A percentile compares a stretch with the other conserved stretches of the same genome.
Conservation (phyloP, 306 rosid genomes). For the Morella rubra region DNA sequence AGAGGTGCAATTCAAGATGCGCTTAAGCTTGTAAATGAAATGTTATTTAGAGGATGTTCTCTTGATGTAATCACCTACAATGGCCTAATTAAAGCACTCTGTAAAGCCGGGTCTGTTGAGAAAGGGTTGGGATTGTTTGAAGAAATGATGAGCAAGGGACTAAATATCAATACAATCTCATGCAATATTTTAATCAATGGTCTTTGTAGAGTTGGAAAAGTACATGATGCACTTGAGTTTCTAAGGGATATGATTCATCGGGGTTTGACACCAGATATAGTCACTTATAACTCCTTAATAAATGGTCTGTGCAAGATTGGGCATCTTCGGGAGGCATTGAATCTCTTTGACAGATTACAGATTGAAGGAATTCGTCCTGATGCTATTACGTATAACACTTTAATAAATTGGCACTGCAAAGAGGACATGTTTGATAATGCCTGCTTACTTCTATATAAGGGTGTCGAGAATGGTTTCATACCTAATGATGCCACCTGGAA, state of each 20-base stretch:
- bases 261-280: slow-evolving; percentile 73
- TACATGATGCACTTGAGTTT: slow-evolving; percentile 65
- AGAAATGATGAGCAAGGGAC: slow-evolving; percentile 76
- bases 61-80: slow-evolving; percentile 77
- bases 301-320: slow-evolving; percentile 83
- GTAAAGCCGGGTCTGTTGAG: slow-evolving; percentile 71
- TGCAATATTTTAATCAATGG: slow-evolving; percentile 81
- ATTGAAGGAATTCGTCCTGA: slow-evolving; percentile 70
- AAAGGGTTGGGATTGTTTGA: slow-evolving; percentile 65
- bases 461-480: slow-evolving; percentile 62
- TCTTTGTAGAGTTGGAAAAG: slow-evolving; percentile 67
- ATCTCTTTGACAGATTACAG: slow-evolving; percentile 68
- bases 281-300: slow-evolving; percentile 79
- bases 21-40: slow-evolving; percentile 72
- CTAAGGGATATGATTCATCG: slow-evolving; percentile 70
- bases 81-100: slow-evolving; percentile 74
- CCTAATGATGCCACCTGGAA: slow-evolving; percentile 80
- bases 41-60: slow-evolving; percentile 76
- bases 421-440: slow-evolving; percentile 68
- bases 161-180: slow-evolving; percentile 48
- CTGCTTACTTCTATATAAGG: slow-evolving; percentile 57
- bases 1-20: slow-evolving; percentile 62
- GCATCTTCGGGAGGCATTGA: slow-evolving; percentile 55
- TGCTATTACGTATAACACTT: slow-evolving; percentile 75
- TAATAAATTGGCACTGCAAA: slow-evolving; percentile 63